Conservation (phyloP, 1,139 yeast genomes). For the Kodamaea arcana region DNA sequence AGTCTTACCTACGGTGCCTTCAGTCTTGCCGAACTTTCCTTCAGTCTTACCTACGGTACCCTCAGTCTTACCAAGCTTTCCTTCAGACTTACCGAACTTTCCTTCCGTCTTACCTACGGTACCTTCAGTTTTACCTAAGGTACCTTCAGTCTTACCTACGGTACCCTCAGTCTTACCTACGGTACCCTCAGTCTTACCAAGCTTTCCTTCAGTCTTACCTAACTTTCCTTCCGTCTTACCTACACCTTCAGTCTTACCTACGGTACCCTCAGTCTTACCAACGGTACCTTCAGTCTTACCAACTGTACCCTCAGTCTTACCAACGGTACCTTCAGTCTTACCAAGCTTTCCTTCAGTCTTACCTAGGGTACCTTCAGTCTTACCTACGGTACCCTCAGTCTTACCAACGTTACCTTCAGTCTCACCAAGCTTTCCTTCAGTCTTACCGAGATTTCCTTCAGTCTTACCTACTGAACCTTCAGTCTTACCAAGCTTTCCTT, state of each 20-base stretch:
- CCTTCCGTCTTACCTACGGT: background rate
- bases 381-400: background rate
- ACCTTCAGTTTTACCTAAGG: constrained; percentile 5
- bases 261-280: constrained; percentile 4
- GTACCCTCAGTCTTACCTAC: constrained; percentile 8
- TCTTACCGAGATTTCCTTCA: background rate
- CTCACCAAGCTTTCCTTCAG: background rate
- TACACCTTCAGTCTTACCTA: constrained; percentile 17
- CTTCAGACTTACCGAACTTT: constrained; percentile 1
- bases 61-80: background rate
- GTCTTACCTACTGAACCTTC: background rate
- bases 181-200: constrained; percentile 9
- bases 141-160: constrained; percentile 17
- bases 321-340: background rate
- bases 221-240: constrained; percentile 2
- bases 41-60: background rate
- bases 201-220: background rate
- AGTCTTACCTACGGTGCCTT: constrained; percentile 1
- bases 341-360: constrained; percentile 1
- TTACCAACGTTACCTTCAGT: background rate
- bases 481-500: background rate
- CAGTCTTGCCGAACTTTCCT: constrained; percentile 1
- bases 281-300: constrained; percentile 1
- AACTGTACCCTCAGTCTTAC: background rate
- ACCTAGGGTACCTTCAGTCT: background rate